A percentile compares a stretch with the other conserved stretches of the same genome.
Evolutionary conservation across 2,329 filamentous ascomycete species (phyloP).

Genomic region (Camptophora hylomeconis): DNA sequence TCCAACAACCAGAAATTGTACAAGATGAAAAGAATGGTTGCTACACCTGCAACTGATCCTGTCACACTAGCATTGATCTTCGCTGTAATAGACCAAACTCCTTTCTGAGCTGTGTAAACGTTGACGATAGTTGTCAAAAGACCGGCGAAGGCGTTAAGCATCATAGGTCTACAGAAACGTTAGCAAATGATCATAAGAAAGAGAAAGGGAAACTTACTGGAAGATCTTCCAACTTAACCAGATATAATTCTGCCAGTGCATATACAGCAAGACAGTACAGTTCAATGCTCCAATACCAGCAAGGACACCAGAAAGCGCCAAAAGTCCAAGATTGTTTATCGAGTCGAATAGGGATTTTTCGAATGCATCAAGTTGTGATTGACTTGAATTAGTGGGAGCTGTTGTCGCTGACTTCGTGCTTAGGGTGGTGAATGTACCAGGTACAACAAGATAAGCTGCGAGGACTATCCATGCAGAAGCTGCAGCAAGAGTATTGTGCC

Average conservation of each 20-base stretch:
- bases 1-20: conserved; percentile 27
- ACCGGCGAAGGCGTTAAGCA: conserved; percentile 37
- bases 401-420: too few species aligned
- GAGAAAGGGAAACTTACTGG: conserved; percentile 20
- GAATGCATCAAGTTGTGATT: conserved; percentile 17
- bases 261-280: conserved; percentile 31
- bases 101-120: conserved; percentile 27
- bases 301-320: conserved; percentile 32
- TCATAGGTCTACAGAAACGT: conserved; percentile 16
- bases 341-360: conserved; percentile 21
- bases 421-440: conserved; percentile 38
- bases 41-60: conserved; percentile 13
- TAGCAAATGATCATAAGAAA: conserved; percentile 4
- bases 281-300: conserved; percentile 30
- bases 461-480: conserved; percentile 39
- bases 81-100: conserved; percentile 21
- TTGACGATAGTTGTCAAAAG: conserved; percentile 37
- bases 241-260: conserved; percentile 37
- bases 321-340: conserved; percentile 26
- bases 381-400: conserved; percentile 18
- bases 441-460: conserved; percentile 40
- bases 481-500: conserved; percentile 33
- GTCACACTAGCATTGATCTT: conserved; percentile 19
- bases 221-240: conserved; percentile 43
- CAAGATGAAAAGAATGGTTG: conserved; percentile 19